Evolutionary conservation across 768 basidiomycete species (phyloP), one percentile per base, ranked within the genome.

Genomic region (Auricularia sp.): DNA sequence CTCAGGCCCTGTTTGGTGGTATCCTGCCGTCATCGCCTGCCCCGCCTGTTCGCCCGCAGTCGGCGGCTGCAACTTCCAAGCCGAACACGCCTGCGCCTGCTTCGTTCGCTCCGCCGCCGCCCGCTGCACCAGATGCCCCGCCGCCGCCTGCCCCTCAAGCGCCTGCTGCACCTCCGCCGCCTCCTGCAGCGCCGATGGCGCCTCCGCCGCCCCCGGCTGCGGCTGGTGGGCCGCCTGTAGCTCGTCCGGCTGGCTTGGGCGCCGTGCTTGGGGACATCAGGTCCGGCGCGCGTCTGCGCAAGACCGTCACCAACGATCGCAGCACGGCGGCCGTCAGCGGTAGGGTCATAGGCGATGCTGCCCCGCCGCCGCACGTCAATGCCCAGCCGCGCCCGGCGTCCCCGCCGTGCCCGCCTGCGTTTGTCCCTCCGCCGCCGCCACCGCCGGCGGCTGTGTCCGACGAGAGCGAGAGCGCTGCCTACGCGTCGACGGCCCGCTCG

Each of bases 261-360:
- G 91, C 88, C 0, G 76, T 99, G 16, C 74, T 99, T 70, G 74
- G 76, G 21, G 86, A 91, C 7, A 98, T 99, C 66, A 87, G 93
- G 71, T 78, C 81, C 12, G 93, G 93, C 2, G 77, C 78, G 0
- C 83, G 79, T 66, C 76, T 99, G 67, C 80, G 81, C 62, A 91
- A 90, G 72, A 76, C 91, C 0, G 81, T 84, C 66, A 98, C 95
- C 0, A 84, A 88, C 61, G 96, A 98, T 72, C 87, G 89, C 70
- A 92, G 90, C 68, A 85, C 72, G 0, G 83, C 88, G 3, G 73
- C 81, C 0, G 77, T 87, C 16, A 82, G 88, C 34, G 95, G 96
- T 5, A 83, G 76, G 64, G 91, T 99, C 5, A 66, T 98, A 21
- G 93, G 90, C 12, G 90, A 91, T 67, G 74, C 73, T 60, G 83